Conservation (phyloP, 306 rosid species). For the Nissolia schottii region DNA sequence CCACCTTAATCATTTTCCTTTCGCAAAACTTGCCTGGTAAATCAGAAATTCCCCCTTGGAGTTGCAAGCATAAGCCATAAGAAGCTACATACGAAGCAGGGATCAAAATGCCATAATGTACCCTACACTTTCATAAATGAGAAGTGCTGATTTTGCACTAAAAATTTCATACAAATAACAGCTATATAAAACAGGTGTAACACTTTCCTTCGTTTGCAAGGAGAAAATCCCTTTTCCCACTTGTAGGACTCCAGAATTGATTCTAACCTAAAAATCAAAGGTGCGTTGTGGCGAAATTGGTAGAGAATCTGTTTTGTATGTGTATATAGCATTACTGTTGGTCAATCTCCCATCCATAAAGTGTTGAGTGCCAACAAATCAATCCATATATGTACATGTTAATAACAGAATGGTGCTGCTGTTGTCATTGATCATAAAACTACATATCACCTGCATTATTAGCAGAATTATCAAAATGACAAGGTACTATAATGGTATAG, state of each 20-base stretch:
- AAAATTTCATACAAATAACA: neutral
- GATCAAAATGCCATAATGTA: neutral
- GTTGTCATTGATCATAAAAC: constrained; percentile 11
- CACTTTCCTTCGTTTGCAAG: neutral
- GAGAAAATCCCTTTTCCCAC: neutral
- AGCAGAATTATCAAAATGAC: neutral
- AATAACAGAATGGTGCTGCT: constrained; percentile 2
- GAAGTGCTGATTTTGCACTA: neutral
- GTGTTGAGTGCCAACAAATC: constrained; percentile 14
- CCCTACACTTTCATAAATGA: neutral
- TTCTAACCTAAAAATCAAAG: no score
- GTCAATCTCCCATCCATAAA: constrained; percentile 11
- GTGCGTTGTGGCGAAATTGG: neutral
- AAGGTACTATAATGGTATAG: neutral
- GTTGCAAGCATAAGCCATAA: no score
- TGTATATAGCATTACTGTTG: neutral
- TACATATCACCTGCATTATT: constrained; percentile 12
- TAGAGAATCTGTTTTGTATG: no score
- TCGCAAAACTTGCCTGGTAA: no score
- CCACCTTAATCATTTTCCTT: no score
- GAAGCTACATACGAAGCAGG: neutral
- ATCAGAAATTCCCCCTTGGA: no score
- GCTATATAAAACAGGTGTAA: neutral
- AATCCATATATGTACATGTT: neutral
- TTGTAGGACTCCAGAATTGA: no score